Evolutionary conservation across 208 protist genomes (phyloP), one percentile per base, ranked within the genome.

Genomic region (Vickermania ingenoplastis): DNA sequence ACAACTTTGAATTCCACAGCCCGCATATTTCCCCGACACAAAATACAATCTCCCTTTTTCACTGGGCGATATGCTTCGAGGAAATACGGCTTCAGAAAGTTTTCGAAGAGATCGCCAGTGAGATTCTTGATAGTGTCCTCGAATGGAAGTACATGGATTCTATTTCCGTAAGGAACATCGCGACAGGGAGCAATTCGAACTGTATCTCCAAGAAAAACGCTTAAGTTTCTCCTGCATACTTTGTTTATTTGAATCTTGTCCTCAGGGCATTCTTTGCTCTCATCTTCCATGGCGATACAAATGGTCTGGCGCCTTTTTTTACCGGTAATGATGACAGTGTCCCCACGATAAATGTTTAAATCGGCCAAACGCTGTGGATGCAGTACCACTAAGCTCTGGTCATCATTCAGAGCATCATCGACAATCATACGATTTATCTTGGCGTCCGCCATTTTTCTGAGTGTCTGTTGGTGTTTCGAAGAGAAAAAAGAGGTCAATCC

Each of bases 1-100:
- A 99, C 96, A n/a, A 99, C 97, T 82, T 99, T 99, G 83, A 99
- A 99, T 81, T 99, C 99, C 31, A 99, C 97, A 5, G 97, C 86
- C 29, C 97, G 81, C 96, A 99, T 99, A 31, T 92, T 97, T 54
- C 94, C 98, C 52, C 94, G 90, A 48, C 92, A 92, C 24, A 98
- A 76, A 79, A 99, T 99, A 48, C 91, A 81, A 77, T 99, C 97
- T 17, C 97, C 97, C 81, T 99, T 99, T 65, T 97, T 91, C 21
- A 99, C 94, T 17, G 99, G 99, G 41, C 98, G 94, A 80, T 99
- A 99, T 7, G 97, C 87, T 74, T 99, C 97, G 26, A 99, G 67
- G 76, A 99, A 99, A 82, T 99, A 99, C 17, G 98, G 98, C 74
- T 99, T 98, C 22, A 99, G 77, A 75, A 96, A 99, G 31, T 91